phyloP scores from a whole-genome alignment of 768 basidiomycete genomes.

The Tricholoma sp. region DNA sequence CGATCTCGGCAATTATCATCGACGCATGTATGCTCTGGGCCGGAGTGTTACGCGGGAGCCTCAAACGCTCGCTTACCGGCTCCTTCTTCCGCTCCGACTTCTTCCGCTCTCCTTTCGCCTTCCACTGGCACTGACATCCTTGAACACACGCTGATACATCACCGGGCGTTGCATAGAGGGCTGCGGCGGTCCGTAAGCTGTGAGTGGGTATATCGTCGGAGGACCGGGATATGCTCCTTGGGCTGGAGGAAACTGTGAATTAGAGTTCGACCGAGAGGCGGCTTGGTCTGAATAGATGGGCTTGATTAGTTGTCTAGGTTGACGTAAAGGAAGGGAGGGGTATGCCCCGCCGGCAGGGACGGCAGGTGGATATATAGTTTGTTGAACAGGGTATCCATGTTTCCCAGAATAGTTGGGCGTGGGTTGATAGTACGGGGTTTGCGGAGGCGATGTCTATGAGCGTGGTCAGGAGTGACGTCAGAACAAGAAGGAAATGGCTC shows the following conservation, averaged over 20 bases:
- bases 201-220: conserved; percentile 5
- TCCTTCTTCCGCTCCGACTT: not conserved
- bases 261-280: not conserved
- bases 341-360: not conserved
- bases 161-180: conserved; percentile 1
- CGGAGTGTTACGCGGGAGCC: not conserved
- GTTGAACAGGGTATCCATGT: not conserved
- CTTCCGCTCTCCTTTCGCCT: conserved; percentile 1
- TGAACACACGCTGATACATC: conserved; percentile 9
- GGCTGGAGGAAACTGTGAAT: conserved; percentile 1
- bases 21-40: not conserved
- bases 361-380: not conserved
- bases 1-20: not conserved
- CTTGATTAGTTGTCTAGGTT: not conserved
- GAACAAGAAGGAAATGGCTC: too few relatives aligned
- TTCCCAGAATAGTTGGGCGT: not conserved
- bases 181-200: conserved; percentile 6
- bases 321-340: not conserved
- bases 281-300: conserved; percentile 1
- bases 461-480: not conserved
- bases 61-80: not conserved
- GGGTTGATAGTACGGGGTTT: not conserved
- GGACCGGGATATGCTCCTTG: conserved; percentile 5
- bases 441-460: not conserved
- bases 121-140: not conserved